phyloP scores from a whole-genome alignment of 192 early-diverging fungal genomes.

The Geosiphon pyriformis region DNA sequence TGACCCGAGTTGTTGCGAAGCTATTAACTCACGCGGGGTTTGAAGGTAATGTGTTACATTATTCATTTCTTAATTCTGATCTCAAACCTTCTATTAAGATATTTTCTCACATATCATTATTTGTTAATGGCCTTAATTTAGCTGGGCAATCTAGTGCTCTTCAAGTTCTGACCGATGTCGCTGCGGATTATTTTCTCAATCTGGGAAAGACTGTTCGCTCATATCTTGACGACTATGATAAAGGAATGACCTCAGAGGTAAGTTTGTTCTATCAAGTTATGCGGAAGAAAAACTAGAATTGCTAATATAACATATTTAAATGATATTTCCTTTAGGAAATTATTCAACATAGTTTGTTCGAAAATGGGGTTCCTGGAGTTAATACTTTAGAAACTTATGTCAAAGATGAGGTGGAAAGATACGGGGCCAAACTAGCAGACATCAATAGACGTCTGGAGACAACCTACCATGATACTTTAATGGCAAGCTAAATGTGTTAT shows the following conservation, averaged over 20 bases:
- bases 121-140: background rate
- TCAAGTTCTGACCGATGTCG: constrained; percentile 70
- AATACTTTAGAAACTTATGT: constrained; percentile 73
- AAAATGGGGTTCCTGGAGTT: constrained; percentile 71
- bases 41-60: constrained; percentile 51
- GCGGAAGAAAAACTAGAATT: too few relatives aligned
- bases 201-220: constrained; percentile 73
- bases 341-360: constrained; percentile 69
- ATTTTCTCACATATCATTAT: background rate
- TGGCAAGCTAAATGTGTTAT: constrained; percentile 24
- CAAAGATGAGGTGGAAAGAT: constrained; percentile 70
- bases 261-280: too few relatives aligned
- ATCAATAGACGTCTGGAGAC: constrained; percentile 68
- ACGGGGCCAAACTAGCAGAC: constrained; percentile 66
- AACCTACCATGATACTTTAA: constrained; percentile 65
- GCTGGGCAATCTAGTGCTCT: constrained; percentile 27
- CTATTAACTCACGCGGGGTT: constrained; percentile 86
- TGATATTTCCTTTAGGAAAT: constrained; percentile 83
- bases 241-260: constrained; percentile 72
- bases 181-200: constrained; percentile 75
- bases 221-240: constrained; percentile 71
- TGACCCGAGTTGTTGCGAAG: constrained; percentile 57
- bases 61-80: background rate
- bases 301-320: too few relatives aligned
- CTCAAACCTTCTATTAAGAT: background rate